Evolutionary conservation across 1,284 basidiomycete species (phyloP).

Genomic region (Sporisorium iseilematis-ciliati): DNA sequence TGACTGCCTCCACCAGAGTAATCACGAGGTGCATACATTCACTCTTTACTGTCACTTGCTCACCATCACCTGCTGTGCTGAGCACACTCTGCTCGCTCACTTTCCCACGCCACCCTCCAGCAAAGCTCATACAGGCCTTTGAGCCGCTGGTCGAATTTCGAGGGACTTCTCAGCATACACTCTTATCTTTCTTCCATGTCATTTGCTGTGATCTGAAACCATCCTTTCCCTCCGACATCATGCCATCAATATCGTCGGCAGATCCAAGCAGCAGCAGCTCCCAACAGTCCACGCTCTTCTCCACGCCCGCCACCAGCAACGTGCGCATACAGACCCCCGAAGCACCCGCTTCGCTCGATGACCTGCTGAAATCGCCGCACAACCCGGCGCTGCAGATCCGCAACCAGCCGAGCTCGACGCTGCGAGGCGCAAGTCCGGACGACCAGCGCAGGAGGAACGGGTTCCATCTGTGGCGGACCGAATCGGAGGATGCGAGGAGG

Average conservation of each 20-base stretch:
- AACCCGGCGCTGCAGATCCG: conserved; percentile 27
- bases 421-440: conserved; percentile 26
- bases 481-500: conserved; percentile 42
- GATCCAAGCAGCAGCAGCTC: conserved; percentile 24
- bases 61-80: conserved; percentile 12
- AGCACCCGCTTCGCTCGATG: conserved; percentile 45
- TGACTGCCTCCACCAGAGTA: conserved; percentile 8
- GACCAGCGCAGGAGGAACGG: conserved; percentile 51
- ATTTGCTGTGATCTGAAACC: neutral
- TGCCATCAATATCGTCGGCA: conserved; percentile 19
- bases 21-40: conserved; percentile 1
- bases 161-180: conserved; percentile 8
- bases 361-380: conserved; percentile 45
- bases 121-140: conserved; percentile 1
- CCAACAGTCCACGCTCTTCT: conserved; percentile 12
- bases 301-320: neutral
- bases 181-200: neutral
- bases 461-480: conserved; percentile 59
- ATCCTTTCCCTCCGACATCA: conserved; percentile 7
- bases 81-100: neutral
- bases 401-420: conserved; percentile 25
- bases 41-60: neutral
- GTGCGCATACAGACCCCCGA: conserved; percentile 40
- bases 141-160: conserved; percentile 27
- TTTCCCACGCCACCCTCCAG: neutral